These are phyloP conservation scores for Desmodesmus armatus DNA, from an alignment of 139 green algal species.

Conservation along the genomic window DNA sequence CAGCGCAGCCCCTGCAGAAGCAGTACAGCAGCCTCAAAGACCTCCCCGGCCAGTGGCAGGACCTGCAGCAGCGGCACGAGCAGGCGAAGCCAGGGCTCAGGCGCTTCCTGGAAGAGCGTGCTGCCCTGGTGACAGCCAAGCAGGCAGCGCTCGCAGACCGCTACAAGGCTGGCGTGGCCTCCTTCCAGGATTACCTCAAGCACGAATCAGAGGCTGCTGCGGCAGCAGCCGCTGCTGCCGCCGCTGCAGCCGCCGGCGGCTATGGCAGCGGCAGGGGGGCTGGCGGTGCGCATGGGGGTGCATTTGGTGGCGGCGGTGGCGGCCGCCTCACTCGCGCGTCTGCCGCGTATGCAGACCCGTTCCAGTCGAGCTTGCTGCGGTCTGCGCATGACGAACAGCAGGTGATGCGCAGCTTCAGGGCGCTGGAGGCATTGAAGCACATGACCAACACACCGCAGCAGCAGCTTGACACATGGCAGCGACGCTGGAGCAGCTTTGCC, in stretches of 20 bases:
- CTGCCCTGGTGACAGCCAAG: slow-evolving; percentile 17
- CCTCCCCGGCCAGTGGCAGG: neutral
- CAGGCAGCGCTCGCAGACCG: slow-evolving; percentile 10
- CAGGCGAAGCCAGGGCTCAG: neutral
- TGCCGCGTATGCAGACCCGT: neutral
- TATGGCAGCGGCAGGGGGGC: neutral
- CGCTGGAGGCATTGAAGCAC: slow-evolving; percentile 76
- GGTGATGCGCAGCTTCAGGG: slow-evolving; percentile 75
- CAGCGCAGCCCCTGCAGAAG: slow-evolving; percentile 35
- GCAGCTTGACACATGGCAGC: slow-evolving; percentile 64
- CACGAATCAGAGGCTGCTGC: slow-evolving; percentile 6
- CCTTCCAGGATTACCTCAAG: slow-evolving; percentile 22
- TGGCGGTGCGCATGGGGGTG: neutral
- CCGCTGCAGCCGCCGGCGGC: slow-evolving; percentile 1
- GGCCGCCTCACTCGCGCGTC: neutral
- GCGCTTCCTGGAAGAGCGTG: slow-evolving; percentile 17
- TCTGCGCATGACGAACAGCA: slow-evolving; percentile 81
- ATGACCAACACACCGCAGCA: slow-evolving; percentile 68
- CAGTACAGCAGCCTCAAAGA: slow-evolving; percentile 2
- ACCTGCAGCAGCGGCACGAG: slow-evolving; percentile 24
- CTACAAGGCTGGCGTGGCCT: slow-evolving; percentile 5
- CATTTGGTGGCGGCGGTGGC: slow-evolving; percentile 16
- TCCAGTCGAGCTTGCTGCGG: slow-evolving; percentile 12
- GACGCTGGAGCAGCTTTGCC: slow-evolving; percentile 58
- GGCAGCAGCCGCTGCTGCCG: slow-evolving; percentile 6